Evolutionary conservation across 257 asterid genomes (phyloP).

Genomic region (Galeopsis tetrahit): DNA sequence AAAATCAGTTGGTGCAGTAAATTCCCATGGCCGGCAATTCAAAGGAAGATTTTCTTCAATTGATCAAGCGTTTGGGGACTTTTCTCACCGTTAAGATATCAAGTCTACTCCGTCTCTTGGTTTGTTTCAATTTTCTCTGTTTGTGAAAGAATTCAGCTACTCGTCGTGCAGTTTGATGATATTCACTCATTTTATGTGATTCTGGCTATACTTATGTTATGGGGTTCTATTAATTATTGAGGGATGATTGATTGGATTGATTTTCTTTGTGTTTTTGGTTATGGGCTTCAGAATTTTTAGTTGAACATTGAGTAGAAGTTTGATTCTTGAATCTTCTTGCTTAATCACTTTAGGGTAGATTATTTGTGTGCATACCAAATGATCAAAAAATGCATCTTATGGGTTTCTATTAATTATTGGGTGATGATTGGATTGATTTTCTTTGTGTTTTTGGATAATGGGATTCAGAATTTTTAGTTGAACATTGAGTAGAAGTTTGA

Average conservation of each 20-base stretch:
- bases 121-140: slow-evolving; percentile 25
- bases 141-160: slow-evolving; percentile 1
- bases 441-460: background rate
- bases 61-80: slow-evolving; percentile 79
- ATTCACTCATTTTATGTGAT: background rate
- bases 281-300: slow-evolving; percentile 12
- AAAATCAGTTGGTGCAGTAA: background rate
- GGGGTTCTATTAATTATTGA: background rate
- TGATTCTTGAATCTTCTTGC: background rate
- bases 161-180: background rate
- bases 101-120: slow-evolving; percentile 67
- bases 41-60: slow-evolving; percentile 72
- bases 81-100: slow-evolving; percentile 72
- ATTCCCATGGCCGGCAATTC: slow-evolving; percentile 72
- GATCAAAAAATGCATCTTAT: background rate
- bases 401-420: background rate
- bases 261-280: background rate
- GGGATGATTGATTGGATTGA: background rate
- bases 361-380: no score
- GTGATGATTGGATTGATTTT: background rate
- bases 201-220: background rate
- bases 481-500: slow-evolving; percentile 1
- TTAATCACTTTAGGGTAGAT: background rate
- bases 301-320: slow-evolving; percentile 11
- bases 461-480: slow-evolving; percentile 7